These are phyloP conservation scores for Ustilago nuda DNA, from an alignment of 1,284 basidiomycete species.

Conservation along the genomic window DNA sequence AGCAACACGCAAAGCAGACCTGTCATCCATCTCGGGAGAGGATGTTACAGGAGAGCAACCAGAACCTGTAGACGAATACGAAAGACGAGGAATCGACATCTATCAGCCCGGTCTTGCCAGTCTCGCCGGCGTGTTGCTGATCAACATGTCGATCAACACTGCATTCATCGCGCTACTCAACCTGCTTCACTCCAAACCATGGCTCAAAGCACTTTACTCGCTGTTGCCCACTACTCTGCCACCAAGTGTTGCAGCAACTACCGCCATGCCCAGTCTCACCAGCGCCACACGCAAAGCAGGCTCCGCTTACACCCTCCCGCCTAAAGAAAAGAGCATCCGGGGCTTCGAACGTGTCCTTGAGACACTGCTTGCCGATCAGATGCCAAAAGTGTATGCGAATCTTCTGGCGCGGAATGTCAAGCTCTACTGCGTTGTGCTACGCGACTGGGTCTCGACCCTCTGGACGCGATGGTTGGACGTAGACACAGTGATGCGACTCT, in stretches of 20 bases:
- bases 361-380: conserved; percentile 87
- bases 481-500: conserved; percentile 60
- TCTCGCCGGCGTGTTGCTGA: conserved; percentile 86
- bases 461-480: conserved; percentile 60
- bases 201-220: conserved; percentile 62
- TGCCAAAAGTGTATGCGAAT: conserved; percentile 82
- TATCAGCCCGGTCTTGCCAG: conserved; percentile 67
- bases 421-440: conserved; percentile 44
- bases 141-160: conserved; percentile 81
- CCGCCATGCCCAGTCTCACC: conserved; percentile 1
- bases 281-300: conserved; percentile 9
- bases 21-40: conserved; percentile 7
- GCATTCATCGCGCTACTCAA: conserved; percentile 90
- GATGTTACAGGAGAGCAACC: not conserved
- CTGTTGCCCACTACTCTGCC: conserved; percentile 28
- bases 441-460: conserved; percentile 55
- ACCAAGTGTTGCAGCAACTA: not conserved
- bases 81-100: conserved; percentile 42
- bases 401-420: conserved; percentile 54
- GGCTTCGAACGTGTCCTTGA: conserved; percentile 81
- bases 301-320: conserved; percentile 15
- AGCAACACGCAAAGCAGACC: not conserved
- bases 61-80: conserved; percentile 24
- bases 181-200: conserved; percentile 70
- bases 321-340: conserved; percentile 42